A percentile compares a stretch with the other conserved stretches of the same genome.
Evolutionary conservation across 768 basidiomycete species (phyloP).

Genomic region (Naganishia friedmannii): DNA sequence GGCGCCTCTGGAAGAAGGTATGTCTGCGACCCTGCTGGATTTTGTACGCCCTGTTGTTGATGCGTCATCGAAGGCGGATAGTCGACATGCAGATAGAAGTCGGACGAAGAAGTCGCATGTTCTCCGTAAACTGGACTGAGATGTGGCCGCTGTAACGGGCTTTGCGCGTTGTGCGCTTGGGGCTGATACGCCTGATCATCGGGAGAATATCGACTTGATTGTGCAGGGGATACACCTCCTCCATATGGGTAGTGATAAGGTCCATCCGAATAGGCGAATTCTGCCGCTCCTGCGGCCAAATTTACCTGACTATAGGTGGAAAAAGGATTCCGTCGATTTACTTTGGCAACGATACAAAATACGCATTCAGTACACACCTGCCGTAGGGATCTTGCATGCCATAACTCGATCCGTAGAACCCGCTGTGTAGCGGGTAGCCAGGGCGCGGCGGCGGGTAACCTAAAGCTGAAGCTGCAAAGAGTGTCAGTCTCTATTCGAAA

Average conservation of each 20-base stretch:
- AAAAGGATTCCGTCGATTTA: neutral
- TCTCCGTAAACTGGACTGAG: neutral
- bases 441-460: neutral
- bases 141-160: neutral
- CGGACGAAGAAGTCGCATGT: neutral
- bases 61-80: neutral
- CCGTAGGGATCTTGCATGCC: constrained; percentile 3
- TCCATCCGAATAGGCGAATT: neutral
- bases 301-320: neutral
- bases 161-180: neutral
- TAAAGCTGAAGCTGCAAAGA: neutral
- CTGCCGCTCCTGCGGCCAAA: neutral
- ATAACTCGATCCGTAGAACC: neutral
- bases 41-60: neutral
- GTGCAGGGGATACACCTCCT: neutral
- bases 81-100: neutral
- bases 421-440: neutral
- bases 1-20: neutral
- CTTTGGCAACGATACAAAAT: neutral
- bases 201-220: neutral
- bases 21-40: neutral
- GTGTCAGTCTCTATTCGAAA: neutral
- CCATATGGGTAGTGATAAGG: neutral
- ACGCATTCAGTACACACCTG: neutral
- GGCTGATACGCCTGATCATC: neutral